Evolutionary conservation across 1,284 basidiomycete species (phyloP).

Genomic region (Ganoderma sp.): DNA sequence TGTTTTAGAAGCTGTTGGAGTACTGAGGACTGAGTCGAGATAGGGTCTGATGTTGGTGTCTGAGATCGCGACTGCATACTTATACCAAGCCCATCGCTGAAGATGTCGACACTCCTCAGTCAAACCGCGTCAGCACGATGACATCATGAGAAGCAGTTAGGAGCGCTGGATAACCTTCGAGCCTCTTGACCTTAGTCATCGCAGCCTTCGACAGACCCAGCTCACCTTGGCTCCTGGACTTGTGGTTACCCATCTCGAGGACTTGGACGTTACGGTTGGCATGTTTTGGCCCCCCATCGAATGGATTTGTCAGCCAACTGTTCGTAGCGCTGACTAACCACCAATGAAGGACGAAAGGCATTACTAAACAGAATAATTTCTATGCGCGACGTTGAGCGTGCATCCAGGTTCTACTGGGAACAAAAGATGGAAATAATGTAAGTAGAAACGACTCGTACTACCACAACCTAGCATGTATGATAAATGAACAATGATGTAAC

Average conservation of each 20-base stretch:
- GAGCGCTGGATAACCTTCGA: not conserved
- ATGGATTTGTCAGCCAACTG: not conserved
- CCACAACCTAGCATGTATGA: too few species aligned
- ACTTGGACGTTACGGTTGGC: not conserved
- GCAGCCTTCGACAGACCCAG: not conserved
- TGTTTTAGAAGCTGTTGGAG: not conserved
- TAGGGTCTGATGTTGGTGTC: not conserved
- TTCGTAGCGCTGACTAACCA: not conserved
- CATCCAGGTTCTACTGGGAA: too few species aligned
- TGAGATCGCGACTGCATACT: not conserved
- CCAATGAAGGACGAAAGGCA: not conserved
- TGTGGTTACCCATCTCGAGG: not conserved
- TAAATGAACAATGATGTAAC: too few species aligned
- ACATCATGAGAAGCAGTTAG: not conserved
- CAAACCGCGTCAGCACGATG: not conserved
- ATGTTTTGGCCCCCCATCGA: not conserved
- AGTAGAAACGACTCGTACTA: too few species aligned
- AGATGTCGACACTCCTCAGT: not conserved
- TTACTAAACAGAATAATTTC: slow-evolving; percentile 1
- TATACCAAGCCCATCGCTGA: not conserved
- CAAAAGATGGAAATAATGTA: too few species aligned
- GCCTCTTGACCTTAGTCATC: not conserved
- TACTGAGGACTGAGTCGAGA: not conserved
- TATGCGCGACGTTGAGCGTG: too few species aligned
- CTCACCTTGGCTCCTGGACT: not conserved